Conservation (phyloP, 352 stramenopile genomes). For the Globisporangium mamillatum region DNA sequence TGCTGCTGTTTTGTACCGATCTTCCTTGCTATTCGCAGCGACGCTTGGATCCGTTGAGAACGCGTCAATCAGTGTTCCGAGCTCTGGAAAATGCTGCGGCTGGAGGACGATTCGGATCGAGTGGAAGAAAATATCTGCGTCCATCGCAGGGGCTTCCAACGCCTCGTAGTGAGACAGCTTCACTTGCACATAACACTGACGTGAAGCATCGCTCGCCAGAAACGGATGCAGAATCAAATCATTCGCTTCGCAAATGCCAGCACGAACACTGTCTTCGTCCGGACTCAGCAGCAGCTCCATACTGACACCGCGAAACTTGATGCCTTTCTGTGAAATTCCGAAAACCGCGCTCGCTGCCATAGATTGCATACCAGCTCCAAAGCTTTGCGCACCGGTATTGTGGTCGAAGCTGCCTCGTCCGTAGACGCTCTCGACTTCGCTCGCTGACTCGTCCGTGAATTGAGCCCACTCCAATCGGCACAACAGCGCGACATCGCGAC, state of each 20-base stretch:
- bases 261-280: constrained; percentile 34
- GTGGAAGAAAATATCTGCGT: constrained; percentile 84
- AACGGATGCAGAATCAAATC: constrained; percentile 64
- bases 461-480: constrained; percentile 79
- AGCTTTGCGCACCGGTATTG: constrained; percentile 32
- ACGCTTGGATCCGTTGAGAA: constrained; percentile 35
- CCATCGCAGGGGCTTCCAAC: constrained; percentile 62
- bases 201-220: constrained; percentile 55
- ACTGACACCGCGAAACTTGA: constrained; percentile 80
- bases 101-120: constrained; percentile 76
- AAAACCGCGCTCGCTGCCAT: constrained; percentile 80
- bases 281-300: constrained; percentile 77
- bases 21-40: constrained; percentile 15
- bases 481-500: constrained; percentile 63
- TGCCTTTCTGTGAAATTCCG: constrained; percentile 81
- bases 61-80: constrained; percentile 67
- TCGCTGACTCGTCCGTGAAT: constrained; percentile 81
- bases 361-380: constrained; percentile 50
- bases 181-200: constrained; percentile 80
- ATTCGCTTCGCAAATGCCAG: constrained; percentile 25
- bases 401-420: constrained; percentile 39
- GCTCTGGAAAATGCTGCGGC: constrained; percentile 72
- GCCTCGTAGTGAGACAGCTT: constrained; percentile 81
- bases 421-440: constrained; percentile 73
- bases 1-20: constrained; percentile 27